Conservation (phyloP, 1,284 basidiomycete genomes). For the Pascua sp. region DNA sequence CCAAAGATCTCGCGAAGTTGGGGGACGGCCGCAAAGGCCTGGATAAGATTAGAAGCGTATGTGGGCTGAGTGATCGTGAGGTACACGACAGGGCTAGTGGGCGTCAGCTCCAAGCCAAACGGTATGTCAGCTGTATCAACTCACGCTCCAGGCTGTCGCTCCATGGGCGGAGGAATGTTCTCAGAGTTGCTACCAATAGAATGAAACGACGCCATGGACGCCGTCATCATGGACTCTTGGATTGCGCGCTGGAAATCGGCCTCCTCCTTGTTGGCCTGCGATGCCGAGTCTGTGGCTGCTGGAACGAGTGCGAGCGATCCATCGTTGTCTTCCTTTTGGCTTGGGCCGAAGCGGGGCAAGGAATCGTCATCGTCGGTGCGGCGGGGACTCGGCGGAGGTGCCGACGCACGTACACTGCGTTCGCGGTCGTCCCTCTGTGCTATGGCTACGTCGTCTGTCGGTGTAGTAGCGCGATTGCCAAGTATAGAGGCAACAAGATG, state of each 20-base stretch:
- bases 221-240: slow-evolving; percentile 45
- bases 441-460: background rate
- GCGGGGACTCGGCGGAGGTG: slow-evolving; percentile 39
- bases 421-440: slow-evolving; percentile 21
- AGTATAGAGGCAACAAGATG: slow-evolving; percentile 17
- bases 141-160: slow-evolving; percentile 30
- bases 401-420: slow-evolving; percentile 35
- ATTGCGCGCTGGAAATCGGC: slow-evolving; percentile 43
- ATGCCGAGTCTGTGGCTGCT: background rate
- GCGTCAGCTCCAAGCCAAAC: background rate
- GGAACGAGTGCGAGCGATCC: slow-evolving; percentile 30
- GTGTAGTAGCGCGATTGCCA: slow-evolving; percentile 53
- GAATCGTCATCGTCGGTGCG: slow-evolving; percentile 3
- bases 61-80: slow-evolving; percentile 16
- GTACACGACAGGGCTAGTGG: slow-evolving; percentile 10
- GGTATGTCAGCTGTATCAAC: slow-evolving; percentile 5
- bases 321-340: slow-evolving; percentile 32
- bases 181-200: slow-evolving; percentile 18
- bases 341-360: slow-evolving; percentile 36
- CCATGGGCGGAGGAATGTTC: slow-evolving; percentile 17
- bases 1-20: slow-evolving; percentile 29
- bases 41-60: slow-evolving; percentile 32
- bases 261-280: slow-evolving; percentile 29
- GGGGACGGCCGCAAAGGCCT: slow-evolving; percentile 39
- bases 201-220: slow-evolving; percentile 42